Evolutionary conservation across 768 basidiomycete species (phyloP), one percentile per base, ranked within the genome.

Genomic region (Pleurotus pulmonarius): DNA sequence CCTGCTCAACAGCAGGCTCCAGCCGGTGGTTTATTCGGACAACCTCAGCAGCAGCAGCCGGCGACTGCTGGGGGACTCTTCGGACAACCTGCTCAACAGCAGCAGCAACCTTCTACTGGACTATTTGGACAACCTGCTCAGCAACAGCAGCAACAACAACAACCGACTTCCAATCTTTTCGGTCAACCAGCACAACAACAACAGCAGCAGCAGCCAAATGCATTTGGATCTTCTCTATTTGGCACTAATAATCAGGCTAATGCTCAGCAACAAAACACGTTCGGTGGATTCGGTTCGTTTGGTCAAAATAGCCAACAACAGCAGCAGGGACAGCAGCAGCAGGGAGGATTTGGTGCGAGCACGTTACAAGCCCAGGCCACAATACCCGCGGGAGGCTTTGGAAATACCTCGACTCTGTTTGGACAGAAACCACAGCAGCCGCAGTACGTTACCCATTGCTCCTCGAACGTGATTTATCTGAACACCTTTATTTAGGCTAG

Each of bases 21-120:
- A 49, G 59, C 62, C 11, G 51, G 64, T 11, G 58, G 74, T 0
- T 59, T 76, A 24, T 77, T 77, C 51, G 71, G 76, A 2, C 72
- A 73, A 49, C 60, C 67, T 2, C 54, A 58, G 26, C 68, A 68
- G 45, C 67, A 62, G 45, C 65, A 66, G 43, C 64, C 64, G 45
- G 61, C 62, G 37, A 49, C 61, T 20, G 56, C 61, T 16, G 61
- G 58, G 24, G 52, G 60, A 13, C 25, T 63, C 9, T 65, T 65
- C 51, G 65, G 65, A 7, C 63, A 64, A 46, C 39, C 61, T 5
- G 46, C 49, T 15, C 65, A 64, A 47, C 66, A 63, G 54, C 61
- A 63, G n/a, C 63, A 63, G n/a, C 63, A 62, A 13, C 37, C 63
- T 1, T 54, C 57, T 15, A 61, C 56, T 13, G 63, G 63, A 2